These are phyloP conservation scores for Phialocephala sp. DNA, from an alignment of 2,329 filamentous ascomycete species.

Conservation along the genomic window DNA sequence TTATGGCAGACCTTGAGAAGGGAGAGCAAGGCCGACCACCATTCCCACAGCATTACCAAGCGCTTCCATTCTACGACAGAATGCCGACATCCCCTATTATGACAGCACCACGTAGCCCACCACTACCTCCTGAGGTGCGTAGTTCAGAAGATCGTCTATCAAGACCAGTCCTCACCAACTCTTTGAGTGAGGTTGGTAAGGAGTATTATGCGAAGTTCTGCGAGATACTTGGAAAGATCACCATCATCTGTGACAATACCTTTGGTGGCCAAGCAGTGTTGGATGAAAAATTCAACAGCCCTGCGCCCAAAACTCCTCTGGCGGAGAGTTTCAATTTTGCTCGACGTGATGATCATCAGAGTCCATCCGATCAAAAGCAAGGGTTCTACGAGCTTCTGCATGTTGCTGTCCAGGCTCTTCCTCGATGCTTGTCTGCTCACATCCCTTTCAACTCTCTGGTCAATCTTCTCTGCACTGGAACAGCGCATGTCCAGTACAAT, in stretches of 20 bases:
- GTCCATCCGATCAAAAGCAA: constrained; percentile 81
- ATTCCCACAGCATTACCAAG: constrained; percentile 74
- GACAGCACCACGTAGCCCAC: constrained; percentile 42
- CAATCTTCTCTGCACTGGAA: constrained; percentile 94
- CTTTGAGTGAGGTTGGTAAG: constrained; percentile 76
- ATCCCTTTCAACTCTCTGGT: constrained; percentile 94
- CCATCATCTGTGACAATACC: constrained; percentile 93
- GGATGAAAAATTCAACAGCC: constrained; percentile 90
- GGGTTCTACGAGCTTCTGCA: constrained; percentile 95
- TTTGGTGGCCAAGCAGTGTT: constrained; percentile 95
- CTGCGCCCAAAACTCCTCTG: constrained; percentile 92
- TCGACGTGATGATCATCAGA: constrained; percentile 77
- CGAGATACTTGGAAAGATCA: constrained; percentile 93
- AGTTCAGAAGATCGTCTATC: constrained; percentile 69
- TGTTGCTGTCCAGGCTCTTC: constrained; percentile 92
- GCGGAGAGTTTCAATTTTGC: constrained; percentile 92
- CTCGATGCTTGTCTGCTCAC: constrained; percentile 88
- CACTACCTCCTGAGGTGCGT: constrained; percentile 34
- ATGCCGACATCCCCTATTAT: constrained; percentile 57
- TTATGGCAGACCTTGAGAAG: constrained; percentile 92
- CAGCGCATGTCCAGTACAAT: constrained; percentile 90
- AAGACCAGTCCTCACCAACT: constrained; percentile 63
- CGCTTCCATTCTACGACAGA: constrained; percentile 50
- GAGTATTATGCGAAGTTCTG: constrained; percentile 92
- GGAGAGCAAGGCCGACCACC: constrained; percentile 78